phyloP scores from a whole-genome alignment of 768 basidiomycete genomes.

The Boletus rubescentipes region DNA sequence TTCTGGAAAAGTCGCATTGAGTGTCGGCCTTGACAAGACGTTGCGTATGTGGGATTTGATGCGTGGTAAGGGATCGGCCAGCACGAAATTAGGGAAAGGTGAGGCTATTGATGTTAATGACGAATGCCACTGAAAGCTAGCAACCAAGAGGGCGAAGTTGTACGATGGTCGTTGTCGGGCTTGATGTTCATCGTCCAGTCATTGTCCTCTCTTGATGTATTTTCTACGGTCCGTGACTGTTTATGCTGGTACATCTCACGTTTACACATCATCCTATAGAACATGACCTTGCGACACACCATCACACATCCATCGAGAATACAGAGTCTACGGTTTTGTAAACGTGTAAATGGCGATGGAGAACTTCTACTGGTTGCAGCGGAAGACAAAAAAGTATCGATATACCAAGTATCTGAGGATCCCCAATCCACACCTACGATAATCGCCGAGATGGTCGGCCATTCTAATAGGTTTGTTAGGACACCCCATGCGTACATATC shows the following conservation, averaged over 20 bases:
- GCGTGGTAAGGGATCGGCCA: constrained; percentile 87
- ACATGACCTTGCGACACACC: constrained; percentile 73
- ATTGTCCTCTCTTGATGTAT: constrained; percentile 75
- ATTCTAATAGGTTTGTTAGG: constrained; percentile 69
- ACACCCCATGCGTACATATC: neutral
- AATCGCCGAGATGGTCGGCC: constrained; percentile 76
- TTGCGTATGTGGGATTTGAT: constrained; percentile 99
- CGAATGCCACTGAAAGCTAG: neutral
- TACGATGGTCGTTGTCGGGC: constrained; percentile 82
- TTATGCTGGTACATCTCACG: neutral
- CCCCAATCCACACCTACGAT: constrained; percentile 48
- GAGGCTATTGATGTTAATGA: constrained; percentile 9
- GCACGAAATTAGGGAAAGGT: constrained; percentile 90
- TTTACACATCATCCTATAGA: constrained; percentile 41
- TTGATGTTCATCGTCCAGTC: constrained; percentile 78
- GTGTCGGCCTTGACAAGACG: constrained; percentile 86
- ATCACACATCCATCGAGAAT: constrained; percentile 79
- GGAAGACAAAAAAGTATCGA: constrained; percentile 85
- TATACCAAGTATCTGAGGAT: constrained; percentile 63
- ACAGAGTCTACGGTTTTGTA: constrained; percentile 79
- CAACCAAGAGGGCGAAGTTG: constrained; percentile 81
- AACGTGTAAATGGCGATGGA: constrained; percentile 50
- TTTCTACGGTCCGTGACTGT: constrained; percentile 58
- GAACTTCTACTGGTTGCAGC: constrained; percentile 82
- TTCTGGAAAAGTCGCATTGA: constrained; percentile 86